Percentiles rank a stretch among this genome's conserved stretches.
Evolutionary conservation across 345 rosid genomes (phyloP).

Genomic region (Turritis glabra): DNA sequence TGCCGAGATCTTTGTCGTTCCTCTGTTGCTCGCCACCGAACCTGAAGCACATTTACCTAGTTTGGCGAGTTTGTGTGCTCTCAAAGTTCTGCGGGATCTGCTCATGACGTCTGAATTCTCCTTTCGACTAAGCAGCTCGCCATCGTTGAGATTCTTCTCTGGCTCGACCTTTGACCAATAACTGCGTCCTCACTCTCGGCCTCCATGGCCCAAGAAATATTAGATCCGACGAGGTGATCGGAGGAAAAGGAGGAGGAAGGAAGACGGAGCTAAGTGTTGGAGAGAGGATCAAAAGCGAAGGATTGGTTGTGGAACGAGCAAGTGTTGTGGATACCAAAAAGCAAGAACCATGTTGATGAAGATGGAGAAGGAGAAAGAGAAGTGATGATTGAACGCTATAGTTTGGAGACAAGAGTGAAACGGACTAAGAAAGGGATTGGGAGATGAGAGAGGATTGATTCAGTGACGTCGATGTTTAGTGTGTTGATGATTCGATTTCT

Average conservation of each 20-base stretch:
- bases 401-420: slow-evolving; percentile 74
- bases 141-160: no score
- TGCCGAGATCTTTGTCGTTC: no score
- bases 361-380: slow-evolving; percentile 38
- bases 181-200: no score
- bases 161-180: no score
- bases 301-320: slow-evolving; percentile 73
- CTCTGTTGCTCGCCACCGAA: no score
- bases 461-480: slow-evolving; percentile 58
- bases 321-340: slow-evolving; percentile 86
- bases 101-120: no score
- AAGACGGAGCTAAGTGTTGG: slow-evolving; percentile 69
- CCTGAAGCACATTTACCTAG: no score
- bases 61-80: no score
- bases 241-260: slow-evolving; percentile 45
- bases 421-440: slow-evolving; percentile 75
- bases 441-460: slow-evolving; percentile 64
- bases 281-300: slow-evolving; percentile 77
- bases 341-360: slow-evolving; percentile 80
- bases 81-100: no score
- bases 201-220: no score
- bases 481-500: slow-evolving; percentile 1
- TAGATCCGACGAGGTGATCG: slow-evolving; percentile 47
- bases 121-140: no score
- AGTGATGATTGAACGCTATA: slow-evolving; percentile 57